phyloP scores from a whole-genome alignment of 2,329 filamentous ascomycete species.

The Aaosphaeria pasadenensis region DNA sequence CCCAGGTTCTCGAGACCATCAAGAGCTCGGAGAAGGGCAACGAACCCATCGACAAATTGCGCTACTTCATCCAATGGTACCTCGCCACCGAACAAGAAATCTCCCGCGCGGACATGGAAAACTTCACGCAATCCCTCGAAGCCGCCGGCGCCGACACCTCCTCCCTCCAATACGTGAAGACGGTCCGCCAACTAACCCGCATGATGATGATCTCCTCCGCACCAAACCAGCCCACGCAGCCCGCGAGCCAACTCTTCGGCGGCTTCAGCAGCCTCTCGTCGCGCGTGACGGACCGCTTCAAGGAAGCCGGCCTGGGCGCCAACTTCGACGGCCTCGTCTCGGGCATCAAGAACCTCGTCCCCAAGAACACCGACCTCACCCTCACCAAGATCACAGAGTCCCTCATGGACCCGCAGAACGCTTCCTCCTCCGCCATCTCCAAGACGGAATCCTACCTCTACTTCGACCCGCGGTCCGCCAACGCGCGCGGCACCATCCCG shows the following conservation, averaged over 20 bases:
- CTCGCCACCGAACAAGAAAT: slow-evolving; percentile 89
- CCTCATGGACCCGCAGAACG: slow-evolving; percentile 91
- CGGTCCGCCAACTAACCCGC: slow-evolving; percentile 87
- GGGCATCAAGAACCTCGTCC: slow-evolving; percentile 97
- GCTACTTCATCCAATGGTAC: slow-evolving; percentile 90
- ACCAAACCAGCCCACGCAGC: slow-evolving; percentile 62
- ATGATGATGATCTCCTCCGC: slow-evolving; percentile 98
- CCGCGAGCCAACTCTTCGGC: slow-evolving; percentile 78
- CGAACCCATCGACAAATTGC: slow-evolving; percentile 82
- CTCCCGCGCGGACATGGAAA: slow-evolving; percentile 74
- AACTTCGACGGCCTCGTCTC: slow-evolving; percentile 95
- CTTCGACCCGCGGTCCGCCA: slow-evolving; percentile 91
- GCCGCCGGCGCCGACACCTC: slow-evolving; percentile 72
- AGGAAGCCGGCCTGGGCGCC: slow-evolving; percentile 79
- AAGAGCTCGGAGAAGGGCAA: slow-evolving; percentile 79
- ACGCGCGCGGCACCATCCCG: slow-evolving; percentile 88
- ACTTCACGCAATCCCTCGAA: slow-evolving; percentile 80
- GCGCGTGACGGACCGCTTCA: slow-evolving; percentile 88
- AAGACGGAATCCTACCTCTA: slow-evolving; percentile 97
- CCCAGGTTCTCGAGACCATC: slow-evolving; percentile 83
- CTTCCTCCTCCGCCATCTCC: slow-evolving; percentile 85
- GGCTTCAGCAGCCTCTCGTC: slow-evolving; percentile 91
- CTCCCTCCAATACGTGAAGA: slow-evolving; percentile 73
- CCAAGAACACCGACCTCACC: slow-evolving; percentile 90
- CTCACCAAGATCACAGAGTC: slow-evolving; percentile 98